Evolutionary conservation across 352 stramenopile genomes (phyloP).

Genomic region (Pythium plurisporium): DNA sequence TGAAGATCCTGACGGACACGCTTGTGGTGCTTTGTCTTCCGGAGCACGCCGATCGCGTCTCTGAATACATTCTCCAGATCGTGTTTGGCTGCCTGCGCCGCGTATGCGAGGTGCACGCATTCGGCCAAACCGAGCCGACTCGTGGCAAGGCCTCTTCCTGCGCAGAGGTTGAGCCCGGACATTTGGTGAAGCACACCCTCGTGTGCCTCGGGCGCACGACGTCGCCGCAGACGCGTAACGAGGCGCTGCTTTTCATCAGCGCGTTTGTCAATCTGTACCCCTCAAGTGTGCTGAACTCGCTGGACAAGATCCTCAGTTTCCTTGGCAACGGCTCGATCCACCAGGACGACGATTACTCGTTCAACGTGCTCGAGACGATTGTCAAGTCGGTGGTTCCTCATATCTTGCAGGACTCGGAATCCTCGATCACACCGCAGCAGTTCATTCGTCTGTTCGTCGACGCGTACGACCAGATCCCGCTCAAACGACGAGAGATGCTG

Average conservation of each 20-base stretch:
- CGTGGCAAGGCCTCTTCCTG: slow-evolving; percentile 23
- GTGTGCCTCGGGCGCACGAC: slow-evolving; percentile 55
- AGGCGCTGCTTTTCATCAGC: slow-evolving; percentile 77
- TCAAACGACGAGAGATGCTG: slow-evolving; percentile 45
- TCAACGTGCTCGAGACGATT: slow-evolving; percentile 84
- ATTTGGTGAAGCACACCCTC: slow-evolving; percentile 79
- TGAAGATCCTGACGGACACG: slow-evolving; percentile 55
- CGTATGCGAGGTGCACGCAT: slow-evolving; percentile 49
- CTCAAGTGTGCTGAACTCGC: slow-evolving; percentile 57
- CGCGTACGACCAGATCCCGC: slow-evolving; percentile 63
- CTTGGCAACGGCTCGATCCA: slow-evolving; percentile 52
- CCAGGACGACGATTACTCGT: slow-evolving; percentile 83
- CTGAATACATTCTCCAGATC: slow-evolving; percentile 80
- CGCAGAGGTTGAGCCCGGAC: slow-evolving; percentile 39
- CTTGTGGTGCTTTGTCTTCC: slow-evolving; percentile 52
- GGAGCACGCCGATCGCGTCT: slow-evolving; percentile 48
- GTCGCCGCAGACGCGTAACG: slow-evolving; percentile 76
- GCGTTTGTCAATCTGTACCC: slow-evolving; percentile 74
- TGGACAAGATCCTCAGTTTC: slow-evolving; percentile 78
- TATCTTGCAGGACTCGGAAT: slow-evolving; percentile 34
- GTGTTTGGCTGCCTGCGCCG: slow-evolving; percentile 72
- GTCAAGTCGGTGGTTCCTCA: slow-evolving; percentile 76
- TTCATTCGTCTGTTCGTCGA: slow-evolving; percentile 78
- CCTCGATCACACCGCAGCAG: slow-evolving; percentile 56
- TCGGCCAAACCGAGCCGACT: neutral